Percentiles rank a stretch among this genome's conserved stretches.
These are phyloP conservation scores for Pleurotus eryngii DNA, from an alignment of 768 basidiomycete species.

Conservation along the genomic window DNA sequence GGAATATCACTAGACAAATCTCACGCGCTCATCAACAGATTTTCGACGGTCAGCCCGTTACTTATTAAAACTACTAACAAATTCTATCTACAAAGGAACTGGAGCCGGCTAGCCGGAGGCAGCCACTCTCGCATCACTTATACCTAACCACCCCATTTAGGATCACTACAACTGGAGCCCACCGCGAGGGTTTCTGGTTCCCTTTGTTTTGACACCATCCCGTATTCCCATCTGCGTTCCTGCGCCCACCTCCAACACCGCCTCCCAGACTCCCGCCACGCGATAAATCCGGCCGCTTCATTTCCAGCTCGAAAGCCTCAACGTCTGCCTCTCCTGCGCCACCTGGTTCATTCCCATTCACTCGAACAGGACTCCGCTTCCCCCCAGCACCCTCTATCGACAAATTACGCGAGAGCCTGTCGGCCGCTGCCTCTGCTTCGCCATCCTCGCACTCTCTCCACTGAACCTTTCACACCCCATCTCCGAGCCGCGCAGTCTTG, in stretches of 20 bases:
- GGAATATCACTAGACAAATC: too few species aligned
- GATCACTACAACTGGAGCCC: constrained; percentile 3
- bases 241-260: neutral
- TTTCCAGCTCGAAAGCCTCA: neutral
- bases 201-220: neutral
- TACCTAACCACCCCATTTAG: neutral
- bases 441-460: neutral
- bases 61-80: too few species aligned
- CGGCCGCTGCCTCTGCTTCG: neutral
- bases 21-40: too few species aligned
- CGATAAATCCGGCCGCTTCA: constrained; percentile 2
- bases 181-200: constrained; percentile 1
- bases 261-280: neutral
- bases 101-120: neutral
- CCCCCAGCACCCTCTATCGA: neutral
- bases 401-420: neutral
- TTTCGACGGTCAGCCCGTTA: too few species aligned
- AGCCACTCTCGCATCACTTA: neutral
- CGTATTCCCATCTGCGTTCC: neutral
- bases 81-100: neutral
- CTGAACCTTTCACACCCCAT: neutral
- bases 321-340: neutral
- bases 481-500: neutral
- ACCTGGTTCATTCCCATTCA: constrained; percentile 1
- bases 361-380: neutral